These are phyloP conservation scores for Serendipita vermifera DNA, from an alignment of 768 basidiomycete genomes.

Conservation along the genomic window DNA sequence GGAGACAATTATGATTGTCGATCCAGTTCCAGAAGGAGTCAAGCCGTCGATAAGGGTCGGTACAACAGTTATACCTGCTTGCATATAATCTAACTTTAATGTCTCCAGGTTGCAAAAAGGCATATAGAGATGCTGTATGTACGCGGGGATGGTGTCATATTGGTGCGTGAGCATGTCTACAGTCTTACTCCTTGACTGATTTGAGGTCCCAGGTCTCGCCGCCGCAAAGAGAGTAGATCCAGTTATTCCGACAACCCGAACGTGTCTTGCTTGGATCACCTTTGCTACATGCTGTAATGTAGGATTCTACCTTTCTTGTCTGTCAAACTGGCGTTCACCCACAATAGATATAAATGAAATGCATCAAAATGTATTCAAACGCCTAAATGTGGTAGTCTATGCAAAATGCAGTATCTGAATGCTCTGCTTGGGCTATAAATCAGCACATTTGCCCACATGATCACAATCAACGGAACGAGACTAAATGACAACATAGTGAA, in stretches of 20 bases:
- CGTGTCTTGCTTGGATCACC: too few relatives aligned
- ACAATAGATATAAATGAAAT: too few relatives aligned
- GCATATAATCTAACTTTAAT: background rate
- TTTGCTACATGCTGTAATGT: too few relatives aligned
- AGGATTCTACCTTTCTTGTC: too few relatives aligned
- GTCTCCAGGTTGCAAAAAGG: conserved; percentile 66
- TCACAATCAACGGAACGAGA: too few relatives aligned
- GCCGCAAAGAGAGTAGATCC: conserved; percentile 6
- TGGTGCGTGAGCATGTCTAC: conserved; percentile 39
- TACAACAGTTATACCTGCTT: background rate
- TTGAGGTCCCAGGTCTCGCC: background rate
- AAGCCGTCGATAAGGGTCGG: conserved; percentile 2
- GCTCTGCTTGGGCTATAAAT: too few relatives aligned
- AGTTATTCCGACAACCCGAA: too few relatives aligned
- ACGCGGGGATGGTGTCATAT: conserved; percentile 89
- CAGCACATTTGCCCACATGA: too few relatives aligned
- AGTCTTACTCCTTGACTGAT: background rate
- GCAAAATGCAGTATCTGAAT: too few relatives aligned
- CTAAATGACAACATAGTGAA: background rate
- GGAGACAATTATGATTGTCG: conserved; percentile 95
- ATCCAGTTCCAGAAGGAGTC: conserved; percentile 49
- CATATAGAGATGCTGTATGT: conserved; percentile 98
- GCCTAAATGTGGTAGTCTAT: too few relatives aligned
- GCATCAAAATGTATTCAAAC: too few relatives aligned
- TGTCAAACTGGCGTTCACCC: too few relatives aligned